A percentile compares a stretch with the other conserved stretches of the same genome.
phyloP scores from a whole-genome alignment of 2,329 filamentous ascomycete species.

The Pseudogymnoascus sp. region DNA sequence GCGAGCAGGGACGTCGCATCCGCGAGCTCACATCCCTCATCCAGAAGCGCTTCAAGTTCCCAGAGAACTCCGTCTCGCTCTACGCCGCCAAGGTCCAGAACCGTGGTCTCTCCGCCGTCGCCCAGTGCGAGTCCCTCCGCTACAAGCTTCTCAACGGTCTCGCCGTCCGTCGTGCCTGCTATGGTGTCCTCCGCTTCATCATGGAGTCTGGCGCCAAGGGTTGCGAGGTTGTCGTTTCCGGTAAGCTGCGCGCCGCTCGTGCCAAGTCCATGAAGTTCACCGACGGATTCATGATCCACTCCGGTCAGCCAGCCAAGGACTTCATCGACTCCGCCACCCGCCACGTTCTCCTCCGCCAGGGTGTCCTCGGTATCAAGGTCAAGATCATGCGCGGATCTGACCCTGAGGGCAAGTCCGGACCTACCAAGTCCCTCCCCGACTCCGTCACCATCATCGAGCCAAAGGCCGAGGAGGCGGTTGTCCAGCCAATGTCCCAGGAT shows the following conservation, averaged over 20 bases:
- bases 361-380: conserved; percentile 99
- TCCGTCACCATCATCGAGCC: conserved; percentile 99
- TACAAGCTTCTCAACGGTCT: conserved; percentile 99
- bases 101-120: conserved; percentile 98
- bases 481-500: conserved; percentile 95
- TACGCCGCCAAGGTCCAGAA: conserved; percentile 99
- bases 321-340: conserved; percentile 98
- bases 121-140: conserved; percentile 99
- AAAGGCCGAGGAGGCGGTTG: conserved; percentile 95
- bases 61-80: conserved; percentile 98
- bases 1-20: conserved; percentile 99
- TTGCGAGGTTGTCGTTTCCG: conserved; percentile 98
- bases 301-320: conserved; percentile 97
- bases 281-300: conserved; percentile 99
- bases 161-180: conserved; percentile 96
- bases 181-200: conserved; percentile 99
- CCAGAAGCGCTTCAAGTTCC: conserved; percentile 99
- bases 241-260: conserved; percentile 97
- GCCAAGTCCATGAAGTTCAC: conserved; percentile 99
- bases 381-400: conserved; percentile 99
- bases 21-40: conserved; percentile 99
- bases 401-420: conserved; percentile 97
- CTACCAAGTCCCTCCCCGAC: conserved; percentile 95
- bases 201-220: conserved; percentile 99
- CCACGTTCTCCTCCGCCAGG: conserved; percentile 99